These are phyloP conservation scores for Podospora fimiseda DNA, from an alignment of 495 filamentous ascomycete genomes.

Conservation along the genomic window DNA sequence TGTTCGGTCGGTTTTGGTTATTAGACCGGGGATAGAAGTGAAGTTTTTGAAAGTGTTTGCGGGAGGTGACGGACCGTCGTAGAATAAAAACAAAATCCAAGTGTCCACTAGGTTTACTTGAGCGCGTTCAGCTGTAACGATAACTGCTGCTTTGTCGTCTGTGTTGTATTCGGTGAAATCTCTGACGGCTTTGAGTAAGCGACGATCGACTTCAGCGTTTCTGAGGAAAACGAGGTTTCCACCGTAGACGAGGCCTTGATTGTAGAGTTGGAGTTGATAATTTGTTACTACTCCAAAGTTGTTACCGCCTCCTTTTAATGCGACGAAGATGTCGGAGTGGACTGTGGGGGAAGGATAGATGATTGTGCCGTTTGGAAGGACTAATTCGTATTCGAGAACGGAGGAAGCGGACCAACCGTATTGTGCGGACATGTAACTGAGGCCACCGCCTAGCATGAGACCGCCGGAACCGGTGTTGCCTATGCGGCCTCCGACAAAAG, in stretches of 20 bases:
- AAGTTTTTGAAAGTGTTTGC: slow-evolving; percentile 51
- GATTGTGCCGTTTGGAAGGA: slow-evolving; percentile 50
- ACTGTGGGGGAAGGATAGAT: slow-evolving; percentile 38
- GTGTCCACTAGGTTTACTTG: slow-evolving; percentile 37
- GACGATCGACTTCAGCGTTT: slow-evolving; percentile 31
- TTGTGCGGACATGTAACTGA: slow-evolving; percentile 46
- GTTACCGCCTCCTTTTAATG: slow-evolving; percentile 44
- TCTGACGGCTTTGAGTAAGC: slow-evolving; percentile 45
- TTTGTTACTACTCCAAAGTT: slow-evolving; percentile 48
- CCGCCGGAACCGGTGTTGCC: slow-evolving; percentile 41
- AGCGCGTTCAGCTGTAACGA: slow-evolving; percentile 49
- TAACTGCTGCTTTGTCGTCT: slow-evolving; percentile 51
- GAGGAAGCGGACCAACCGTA: slow-evolving; percentile 54
- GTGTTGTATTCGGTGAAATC: slow-evolving; percentile 51
- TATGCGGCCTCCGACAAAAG: slow-evolving; percentile 47
- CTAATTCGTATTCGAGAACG: slow-evolving; percentile 48
- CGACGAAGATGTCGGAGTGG: slow-evolving; percentile 37
- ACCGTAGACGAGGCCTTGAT: slow-evolving; percentile 46
- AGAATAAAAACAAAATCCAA: slow-evolving; percentile 59
- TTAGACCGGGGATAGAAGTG: slow-evolving; percentile 39
- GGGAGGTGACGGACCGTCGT: slow-evolving; percentile 51
- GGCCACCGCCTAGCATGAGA: slow-evolving; percentile 37
- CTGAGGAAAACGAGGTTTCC: slow-evolving; percentile 46
- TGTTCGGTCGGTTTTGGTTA: slow-evolving; percentile 45
- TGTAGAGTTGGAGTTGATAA: slow-evolving; percentile 43